A percentile compares a stretch with the other conserved stretches of the same genome.
phyloP scores from a whole-genome alignment of 352 stramenopile genomes.

The Pythium rhizo-oryzae region DNA sequence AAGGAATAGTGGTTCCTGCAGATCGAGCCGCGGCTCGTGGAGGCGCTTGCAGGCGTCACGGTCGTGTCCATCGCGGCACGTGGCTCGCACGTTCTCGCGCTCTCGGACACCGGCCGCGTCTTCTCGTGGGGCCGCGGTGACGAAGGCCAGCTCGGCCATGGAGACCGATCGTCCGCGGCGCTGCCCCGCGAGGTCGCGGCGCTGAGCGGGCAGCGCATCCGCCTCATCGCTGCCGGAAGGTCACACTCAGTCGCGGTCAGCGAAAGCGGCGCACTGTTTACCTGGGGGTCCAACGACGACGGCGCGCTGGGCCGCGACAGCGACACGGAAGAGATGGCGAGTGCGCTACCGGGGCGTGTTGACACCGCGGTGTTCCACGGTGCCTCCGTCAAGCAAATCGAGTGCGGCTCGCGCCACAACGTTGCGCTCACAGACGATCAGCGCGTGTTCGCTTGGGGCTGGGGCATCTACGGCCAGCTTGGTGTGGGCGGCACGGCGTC shows the following conservation, averaged over 20 bases:
- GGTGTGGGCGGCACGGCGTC: constrained; percentile 36
- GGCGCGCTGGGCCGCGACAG: constrained; percentile 33
- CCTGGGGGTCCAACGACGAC: constrained; percentile 47
- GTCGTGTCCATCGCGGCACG: constrained; percentile 58
- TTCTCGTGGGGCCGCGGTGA: constrained; percentile 91
- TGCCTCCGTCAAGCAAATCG: constrained; percentile 28
- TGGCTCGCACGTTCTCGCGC: constrained; percentile 75
- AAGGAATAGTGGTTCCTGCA: too few relatives aligned
- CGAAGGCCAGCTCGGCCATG: constrained; percentile 57
- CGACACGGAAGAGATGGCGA: constrained; percentile 16
- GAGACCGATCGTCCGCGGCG: constrained; percentile 25
- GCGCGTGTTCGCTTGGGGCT: constrained; percentile 42
- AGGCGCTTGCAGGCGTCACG: constrained; percentile 28
- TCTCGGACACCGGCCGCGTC: constrained; percentile 66
- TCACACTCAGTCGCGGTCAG: constrained; percentile 76
- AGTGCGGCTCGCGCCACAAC: constrained; percentile 49
- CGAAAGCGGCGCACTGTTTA: constrained; percentile 29
- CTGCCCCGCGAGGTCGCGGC: constrained; percentile 23
- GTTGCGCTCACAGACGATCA: constrained; percentile 33
- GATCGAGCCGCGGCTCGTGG: constrained; percentile 40
- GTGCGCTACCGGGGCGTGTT: constrained; percentile 25
- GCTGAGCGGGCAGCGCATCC: constrained; percentile 25
- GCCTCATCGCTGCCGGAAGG: constrained; percentile 38
- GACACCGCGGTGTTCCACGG: constrained; percentile 12
- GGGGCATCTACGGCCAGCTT: constrained; percentile 47